phyloP scores from a whole-genome alignment of 2,329 filamentous ascomycete species.

The Colletotrichum aenigma region DNA sequence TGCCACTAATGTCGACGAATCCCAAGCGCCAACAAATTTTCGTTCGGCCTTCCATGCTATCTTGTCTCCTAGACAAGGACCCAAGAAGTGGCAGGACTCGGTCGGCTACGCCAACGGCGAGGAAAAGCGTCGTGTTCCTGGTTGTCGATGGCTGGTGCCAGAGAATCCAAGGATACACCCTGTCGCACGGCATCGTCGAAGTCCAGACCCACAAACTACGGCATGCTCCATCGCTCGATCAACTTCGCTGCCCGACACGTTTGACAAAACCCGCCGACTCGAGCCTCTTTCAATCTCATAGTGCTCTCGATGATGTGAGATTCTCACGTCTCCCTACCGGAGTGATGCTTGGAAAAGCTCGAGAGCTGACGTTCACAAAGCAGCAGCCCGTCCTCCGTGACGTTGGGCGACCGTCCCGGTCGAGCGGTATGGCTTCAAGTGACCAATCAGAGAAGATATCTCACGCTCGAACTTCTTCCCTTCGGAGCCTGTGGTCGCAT shows the following conservation, averaged over 20 bases:
- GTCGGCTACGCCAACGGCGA: background rate
- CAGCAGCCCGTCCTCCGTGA: conserved; percentile 8
- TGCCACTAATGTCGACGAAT: conserved; percentile 5
- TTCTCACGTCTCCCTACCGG: background rate
- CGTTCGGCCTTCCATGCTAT: background rate
- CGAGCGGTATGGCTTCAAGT: background rate
- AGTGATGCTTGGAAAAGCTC: conserved; percentile 2
- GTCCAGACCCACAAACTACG: conserved; percentile 9
- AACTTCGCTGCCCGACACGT: conserved; percentile 9
- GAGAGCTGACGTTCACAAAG: conserved; percentile 14
- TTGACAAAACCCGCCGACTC: background rate
- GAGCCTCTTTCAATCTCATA: background rate
- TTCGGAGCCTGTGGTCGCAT: background rate
- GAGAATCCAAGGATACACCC: conserved; percentile 15
- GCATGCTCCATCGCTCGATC: conserved; percentile 10
- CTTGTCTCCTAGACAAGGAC: background rate
- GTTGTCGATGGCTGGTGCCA: conserved; percentile 5
- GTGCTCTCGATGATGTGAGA: background rate
- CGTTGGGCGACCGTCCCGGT: conserved; percentile 1
- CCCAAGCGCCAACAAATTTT: conserved; percentile 6
- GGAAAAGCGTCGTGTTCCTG: background rate
- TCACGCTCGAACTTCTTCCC: background rate
- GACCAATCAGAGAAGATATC: background rate
- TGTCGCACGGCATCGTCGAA: conserved; percentile 5
- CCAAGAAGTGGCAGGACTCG: background rate